phyloP scores from a whole-genome alignment of 164 flowering plant genomes.

The Magnolia kwangsiensis region DNA sequence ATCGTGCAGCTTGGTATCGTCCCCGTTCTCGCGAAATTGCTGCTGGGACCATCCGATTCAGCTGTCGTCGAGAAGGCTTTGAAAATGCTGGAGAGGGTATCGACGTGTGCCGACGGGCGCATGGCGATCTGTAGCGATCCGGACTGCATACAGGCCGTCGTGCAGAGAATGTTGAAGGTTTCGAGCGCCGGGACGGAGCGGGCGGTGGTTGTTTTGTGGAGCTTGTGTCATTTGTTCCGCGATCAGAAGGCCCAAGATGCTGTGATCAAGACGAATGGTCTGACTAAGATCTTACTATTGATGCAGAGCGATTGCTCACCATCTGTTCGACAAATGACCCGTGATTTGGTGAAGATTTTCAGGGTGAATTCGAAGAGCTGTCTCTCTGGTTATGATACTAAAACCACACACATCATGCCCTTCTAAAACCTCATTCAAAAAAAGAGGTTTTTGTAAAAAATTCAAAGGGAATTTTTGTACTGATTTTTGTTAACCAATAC shows the following conservation, averaged over 20 bases:
- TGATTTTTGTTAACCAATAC: background rate
- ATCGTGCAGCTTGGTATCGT: constrained; percentile 47
- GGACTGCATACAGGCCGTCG: constrained; percentile 38
- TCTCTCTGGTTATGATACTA: constrained; percentile 65
- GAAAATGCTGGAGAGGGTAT: constrained; percentile 51
- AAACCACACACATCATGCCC: constrained; percentile 88
- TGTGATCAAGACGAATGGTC: constrained; percentile 53
- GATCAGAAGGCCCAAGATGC: constrained; percentile 55
- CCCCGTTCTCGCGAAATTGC: constrained; percentile 19
- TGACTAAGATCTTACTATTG: constrained; percentile 70
- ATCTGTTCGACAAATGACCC: constrained; percentile 56
- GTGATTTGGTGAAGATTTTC: constrained; percentile 68
- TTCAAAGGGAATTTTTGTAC: background rate
- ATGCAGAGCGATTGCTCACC: constrained; percentile 84
- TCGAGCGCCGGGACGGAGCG: constrained; percentile 69
- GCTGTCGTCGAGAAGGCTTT: constrained; percentile 40
- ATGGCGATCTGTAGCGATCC: constrained; percentile 45
- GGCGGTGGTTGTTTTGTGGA: constrained; percentile 76
- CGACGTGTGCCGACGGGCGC: constrained; percentile 64
- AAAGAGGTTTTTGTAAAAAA: background rate
- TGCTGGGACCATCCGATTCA: constrained; percentile 11
- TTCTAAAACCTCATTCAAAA: constrained; percentile 30
- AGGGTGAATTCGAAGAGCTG: constrained; percentile 49
- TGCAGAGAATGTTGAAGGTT: constrained; percentile 59
- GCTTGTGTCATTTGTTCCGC: constrained; percentile 55